These are phyloP conservation scores for Toxoplasma gondii DNA, from an alignment of 169 alveolate genomes.

Conservation along the genomic window DNA sequence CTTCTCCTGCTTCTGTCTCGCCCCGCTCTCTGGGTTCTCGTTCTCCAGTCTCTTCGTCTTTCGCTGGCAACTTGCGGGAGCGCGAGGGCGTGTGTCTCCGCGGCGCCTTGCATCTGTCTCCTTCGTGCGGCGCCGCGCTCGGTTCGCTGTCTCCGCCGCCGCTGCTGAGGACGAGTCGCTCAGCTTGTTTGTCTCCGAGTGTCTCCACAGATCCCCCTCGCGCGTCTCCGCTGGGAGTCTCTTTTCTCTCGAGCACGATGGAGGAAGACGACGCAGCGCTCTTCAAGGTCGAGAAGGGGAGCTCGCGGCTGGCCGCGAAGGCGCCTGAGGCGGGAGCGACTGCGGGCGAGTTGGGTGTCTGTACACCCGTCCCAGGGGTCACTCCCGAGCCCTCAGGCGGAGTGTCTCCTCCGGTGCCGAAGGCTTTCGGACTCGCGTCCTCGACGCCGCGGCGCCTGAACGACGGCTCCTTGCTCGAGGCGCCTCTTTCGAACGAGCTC, in stretches of 20 bases:
- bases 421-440: background rate
- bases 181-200: background rate
- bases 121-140: constrained; percentile 6
- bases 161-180: background rate
- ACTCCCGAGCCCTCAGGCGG: background rate
- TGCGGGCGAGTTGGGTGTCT: background rate
- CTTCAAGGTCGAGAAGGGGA: background rate
- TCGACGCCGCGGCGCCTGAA: background rate
- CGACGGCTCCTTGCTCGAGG: background rate
- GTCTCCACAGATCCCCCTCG: background rate
- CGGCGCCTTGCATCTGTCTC: background rate
- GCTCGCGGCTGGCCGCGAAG: constrained; percentile 4
- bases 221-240: no score
- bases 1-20: no score
- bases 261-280: background rate
- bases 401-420: background rate
- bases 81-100: background rate
- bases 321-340: background rate
- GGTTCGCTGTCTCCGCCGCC: background rate
- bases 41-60: background rate
- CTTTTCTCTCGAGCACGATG: background rate
- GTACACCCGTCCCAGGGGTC: background rate
- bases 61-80: background rate
- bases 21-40: background rate
- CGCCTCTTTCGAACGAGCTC: constrained; percentile 12